Percentiles rank a stretch among this genome's conserved stretches.
Evolutionary conservation across 768 basidiomycete species (phyloP).

Genomic region (Solioccasus polychromus): DNA sequence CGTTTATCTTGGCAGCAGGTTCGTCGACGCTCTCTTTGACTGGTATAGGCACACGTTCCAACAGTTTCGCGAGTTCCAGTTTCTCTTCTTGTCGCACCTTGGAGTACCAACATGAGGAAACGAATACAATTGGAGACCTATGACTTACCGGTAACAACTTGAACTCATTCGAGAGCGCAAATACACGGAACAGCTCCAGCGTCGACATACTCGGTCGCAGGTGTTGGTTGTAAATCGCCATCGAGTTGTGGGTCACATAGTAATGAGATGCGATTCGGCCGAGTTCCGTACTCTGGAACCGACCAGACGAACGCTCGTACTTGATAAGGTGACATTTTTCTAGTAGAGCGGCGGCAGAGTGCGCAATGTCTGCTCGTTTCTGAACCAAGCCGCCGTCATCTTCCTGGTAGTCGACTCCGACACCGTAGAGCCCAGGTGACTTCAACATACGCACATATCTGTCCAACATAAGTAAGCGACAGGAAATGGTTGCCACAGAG

Average conservation of each 20-base stretch:
- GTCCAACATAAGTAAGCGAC: not conserved
- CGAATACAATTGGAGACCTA: not conserved
- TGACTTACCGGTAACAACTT: conserved; percentile 73
- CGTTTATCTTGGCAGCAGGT: conserved; percentile 96
- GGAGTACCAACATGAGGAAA: not conserved
- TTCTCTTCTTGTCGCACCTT: conserved; percentile 81
- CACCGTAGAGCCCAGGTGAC: conserved; percentile 81
- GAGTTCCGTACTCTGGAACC: conserved; percentile 90
- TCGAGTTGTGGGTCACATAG: conserved; percentile 92
- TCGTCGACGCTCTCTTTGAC: conserved; percentile 97
- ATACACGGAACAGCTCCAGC: conserved; percentile 92
- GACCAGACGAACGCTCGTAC: conserved; percentile 84
- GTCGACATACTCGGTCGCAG: conserved; percentile 81
- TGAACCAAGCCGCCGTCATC: conserved; percentile 82
- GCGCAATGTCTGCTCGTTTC: conserved; percentile 91
- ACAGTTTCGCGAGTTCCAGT: conserved; percentile 81
- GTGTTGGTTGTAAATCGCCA: conserved; percentile 96
- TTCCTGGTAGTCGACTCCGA: conserved; percentile 87
- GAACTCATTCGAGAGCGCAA: conserved; percentile 94
- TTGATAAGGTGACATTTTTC: conserved; percentile 95
- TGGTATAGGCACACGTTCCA: conserved; percentile 95
- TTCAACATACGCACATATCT: conserved; percentile 96
- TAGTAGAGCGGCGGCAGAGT: conserved; percentile 88
- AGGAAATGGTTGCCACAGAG: conserved; percentile 2
- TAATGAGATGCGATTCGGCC: conserved; percentile 94